phyloP scores from a whole-genome alignment of 2,329 filamentous ascomycete genomes.

The Alternaria postmessia region DNA sequence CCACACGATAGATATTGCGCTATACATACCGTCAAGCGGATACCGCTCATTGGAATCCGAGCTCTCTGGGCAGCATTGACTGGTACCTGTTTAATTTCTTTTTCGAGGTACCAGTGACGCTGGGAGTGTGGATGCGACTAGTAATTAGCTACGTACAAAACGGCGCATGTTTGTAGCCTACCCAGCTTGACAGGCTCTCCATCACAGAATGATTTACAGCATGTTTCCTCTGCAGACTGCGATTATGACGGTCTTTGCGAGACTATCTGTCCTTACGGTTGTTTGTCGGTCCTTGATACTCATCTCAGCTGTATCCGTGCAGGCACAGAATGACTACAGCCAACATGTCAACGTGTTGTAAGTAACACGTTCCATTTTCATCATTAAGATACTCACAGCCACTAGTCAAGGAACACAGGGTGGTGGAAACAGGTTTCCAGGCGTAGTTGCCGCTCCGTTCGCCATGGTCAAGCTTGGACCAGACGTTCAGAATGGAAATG shows the following conservation, averaged over 20 bases:
- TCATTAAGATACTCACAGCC: neutral
- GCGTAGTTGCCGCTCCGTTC: conserved; percentile 49
- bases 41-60: neutral
- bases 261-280: neutral
- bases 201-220: neutral
- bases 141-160: neutral
- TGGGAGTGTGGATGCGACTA: neutral
- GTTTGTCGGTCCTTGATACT: neutral
- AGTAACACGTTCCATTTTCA: conserved; percentile 11
- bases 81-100: neutral
- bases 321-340: conserved; percentile 30
- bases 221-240: neutral
- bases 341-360: conserved; percentile 50
- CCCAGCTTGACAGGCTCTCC: neutral
- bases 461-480: conserved; percentile 49
- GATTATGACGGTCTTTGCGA: neutral
- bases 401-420: conserved; percentile 30
- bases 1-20: neutral
- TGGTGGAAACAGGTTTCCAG: conserved; percentile 50
- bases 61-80: neutral
- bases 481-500: conserved; percentile 40
- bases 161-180: neutral
- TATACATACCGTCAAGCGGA: neutral
- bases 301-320: neutral
- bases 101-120: neutral